Base-by-base conservation (phyloP, 805 yeast species). In the Suhomyces emberorum region DNA sequence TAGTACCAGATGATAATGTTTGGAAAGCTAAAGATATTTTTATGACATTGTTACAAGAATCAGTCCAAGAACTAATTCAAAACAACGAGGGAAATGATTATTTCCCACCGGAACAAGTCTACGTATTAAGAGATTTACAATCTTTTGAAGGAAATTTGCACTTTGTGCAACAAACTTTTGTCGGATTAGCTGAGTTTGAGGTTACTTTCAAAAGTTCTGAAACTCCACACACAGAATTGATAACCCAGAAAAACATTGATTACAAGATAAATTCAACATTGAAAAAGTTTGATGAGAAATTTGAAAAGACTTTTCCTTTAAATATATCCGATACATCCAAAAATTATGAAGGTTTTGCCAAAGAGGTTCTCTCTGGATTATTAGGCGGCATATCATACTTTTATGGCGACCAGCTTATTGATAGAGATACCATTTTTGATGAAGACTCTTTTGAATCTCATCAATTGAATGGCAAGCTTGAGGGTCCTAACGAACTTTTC, bases 311-410 rank as follows among this genome's bases (percentile, higher is more conserved):
- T 9, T 83, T 80, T 51, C 63, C 72, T 11, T 61, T 83, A 7
- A 55, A 63, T 10, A 59, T 72, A 0, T 91, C 89, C 2, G 60
- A 71, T 32, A 55, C 51, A 6, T 55, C 56, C 31, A 49, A 61
- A 38, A 49, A 49, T 28, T 70, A 80, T 48, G 51, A 57, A 19
- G 46, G 48, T 7, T 89, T 93, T 63, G 95, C 88, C 1, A 71
- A 84, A 48, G 89, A 86, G 48, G 67, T 88, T 27, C 53, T 91
- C 7, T 83, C 97, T 0, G 91, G 89, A 38, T 67, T 93, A 29
- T 55, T 86, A 38, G 98, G 97, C 15, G 98, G 98, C 10, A 73
- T 93, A 35, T 86, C 95, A 2, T 88, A 88, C 59, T 84, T 84
- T 51, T 70, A 85, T 51, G 98, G 98, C 22, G 83, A 80, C 35